Base-by-base conservation (phyloP, 495 filamentous ascomycete species). In the Penicillium manginii region DNA sequence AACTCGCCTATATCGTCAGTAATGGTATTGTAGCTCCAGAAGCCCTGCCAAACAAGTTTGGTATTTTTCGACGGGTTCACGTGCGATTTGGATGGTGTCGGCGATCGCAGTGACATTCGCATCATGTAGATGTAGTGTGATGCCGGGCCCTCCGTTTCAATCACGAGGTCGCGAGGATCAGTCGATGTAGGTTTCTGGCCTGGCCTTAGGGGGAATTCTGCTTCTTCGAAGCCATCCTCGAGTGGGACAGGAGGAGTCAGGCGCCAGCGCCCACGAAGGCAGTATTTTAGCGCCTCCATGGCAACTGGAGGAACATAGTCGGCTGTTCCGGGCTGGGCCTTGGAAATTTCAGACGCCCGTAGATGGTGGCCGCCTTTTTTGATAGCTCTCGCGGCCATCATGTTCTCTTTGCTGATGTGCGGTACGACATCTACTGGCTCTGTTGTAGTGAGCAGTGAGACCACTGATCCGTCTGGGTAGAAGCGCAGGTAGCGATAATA, bases 401-500 rank as follows among this genome's bases (percentile, higher is more conserved):
- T 57, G 37, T 82, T 82, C 54, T 81, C 80, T 59, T 75, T 79
- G 49, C 78, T 88, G 14, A 92, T 78, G 58, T 90, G 77, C 48
- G 88, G 88, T 1, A 96, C 91, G 12, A 98, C 89, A 26, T 96
- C 91, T 23, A 83, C 75, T 0, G 94, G 94, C 72, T 96, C 90
- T 26, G 83, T 76, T 1, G 91, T 94, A 1, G 88, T 89, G 6
- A 92, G 78, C 9, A 98, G 77, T 42, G 84, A 89, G 29, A 97
- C 84, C 50, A 83, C 86, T 1, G 88, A 87, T 22, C 94, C 94
- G 73, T 97, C 89, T 19, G 91, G 89, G 77, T 96, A 96, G 74
- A 98, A 94, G 12, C 94, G 89, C 0, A 98, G 80, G 70, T 98
- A 98, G 37, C 94, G 90, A 77, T 94, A 98, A 74, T 98, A 98